A percentile compares a stretch with the other conserved stretches of the same genome.
Evolutionary conservation across 164 flowering plant genomes (phyloP).

Genomic region (Umbellularia californica): DNA sequence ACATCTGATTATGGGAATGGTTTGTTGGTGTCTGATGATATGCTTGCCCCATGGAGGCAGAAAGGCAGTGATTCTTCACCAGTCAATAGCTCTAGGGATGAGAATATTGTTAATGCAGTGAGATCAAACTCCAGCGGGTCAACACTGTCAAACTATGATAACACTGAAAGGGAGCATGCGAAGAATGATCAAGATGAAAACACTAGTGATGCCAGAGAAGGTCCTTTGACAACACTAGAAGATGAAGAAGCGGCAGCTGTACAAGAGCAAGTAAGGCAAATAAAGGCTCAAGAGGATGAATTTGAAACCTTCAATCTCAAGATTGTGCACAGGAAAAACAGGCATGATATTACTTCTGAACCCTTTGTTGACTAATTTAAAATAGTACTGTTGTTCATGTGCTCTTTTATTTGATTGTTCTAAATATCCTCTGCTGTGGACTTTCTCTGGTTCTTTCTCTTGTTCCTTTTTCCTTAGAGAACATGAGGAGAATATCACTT

Average conservation of each 20-base stretch:
- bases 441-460: background rate
- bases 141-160: slow-evolving; percentile 54
- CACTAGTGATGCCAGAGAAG: slow-evolving; percentile 46
- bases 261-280: slow-evolving; percentile 95
- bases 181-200: slow-evolving; percentile 51
- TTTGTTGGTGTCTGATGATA: slow-evolving; percentile 44
- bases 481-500: too few species aligned
- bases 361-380: background rate
- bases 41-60: slow-evolving; percentile 68
- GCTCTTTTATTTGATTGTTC: background rate
- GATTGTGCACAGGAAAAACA: slow-evolving; percentile 96
- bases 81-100: slow-evolving; percentile 56
- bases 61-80: slow-evolving; percentile 78
- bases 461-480: too few species aligned
- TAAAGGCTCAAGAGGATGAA: slow-evolving; percentile 94
- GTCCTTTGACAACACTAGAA: slow-evolving; percentile 60
- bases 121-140: slow-evolving; percentile 68
- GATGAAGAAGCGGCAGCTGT: slow-evolving; percentile 98
- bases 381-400: background rate
- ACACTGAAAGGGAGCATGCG: slow-evolving; percentile 40
- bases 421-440: background rate
- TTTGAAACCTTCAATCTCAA: slow-evolving; percentile 94
- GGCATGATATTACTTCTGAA: slow-evolving; percentile 37
- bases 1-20: slow-evolving; percentile 37
- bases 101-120: slow-evolving; percentile 39